These are phyloP conservation scores for Phialophora tarda DNA, from an alignment of 2,329 filamentous ascomycete species.

Conservation along the genomic window DNA sequence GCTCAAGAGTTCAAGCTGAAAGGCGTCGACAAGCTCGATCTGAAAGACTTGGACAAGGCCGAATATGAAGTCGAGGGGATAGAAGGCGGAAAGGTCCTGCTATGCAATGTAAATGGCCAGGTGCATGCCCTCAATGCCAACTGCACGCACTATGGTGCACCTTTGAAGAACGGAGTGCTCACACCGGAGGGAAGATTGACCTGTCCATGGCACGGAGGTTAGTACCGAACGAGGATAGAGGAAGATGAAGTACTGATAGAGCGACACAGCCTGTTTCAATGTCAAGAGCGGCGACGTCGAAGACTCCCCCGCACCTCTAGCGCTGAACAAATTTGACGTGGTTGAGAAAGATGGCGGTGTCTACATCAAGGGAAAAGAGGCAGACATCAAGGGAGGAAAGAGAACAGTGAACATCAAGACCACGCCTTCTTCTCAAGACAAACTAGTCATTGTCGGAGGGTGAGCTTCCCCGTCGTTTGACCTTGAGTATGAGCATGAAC, in stretches of 20 bases:
- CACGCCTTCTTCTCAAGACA: conserved; percentile 62
- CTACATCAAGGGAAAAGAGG: conserved; percentile 81
- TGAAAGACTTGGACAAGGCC: conserved; percentile 81
- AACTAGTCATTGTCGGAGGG: conserved; percentile 83
- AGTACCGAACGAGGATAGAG: conserved; percentile 39
- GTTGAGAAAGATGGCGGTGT: conserved; percentile 80
- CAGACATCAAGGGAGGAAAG: conserved; percentile 75
- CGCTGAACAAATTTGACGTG: conserved; percentile 81
- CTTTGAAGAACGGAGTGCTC: conserved; percentile 82
- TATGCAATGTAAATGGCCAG: conserved; percentile 77
- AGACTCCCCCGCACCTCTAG: conserved; percentile 87
- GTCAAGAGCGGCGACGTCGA: conserved; percentile 89
- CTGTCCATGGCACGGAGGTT: conserved; percentile 96
- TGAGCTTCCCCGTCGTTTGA: conserved; percentile 43
- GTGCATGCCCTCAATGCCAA: conserved; percentile 80
- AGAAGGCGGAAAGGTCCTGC: conserved; percentile 80
- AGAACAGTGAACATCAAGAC: conserved; percentile 77
- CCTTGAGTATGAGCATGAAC: conserved; percentile 12
- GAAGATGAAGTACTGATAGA: not conserved
- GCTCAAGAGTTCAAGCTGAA: conserved; percentile 40
- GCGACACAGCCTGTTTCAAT: conserved; percentile 80
- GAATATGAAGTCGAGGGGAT: conserved; percentile 92
- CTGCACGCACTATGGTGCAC: conserved; percentile 91
- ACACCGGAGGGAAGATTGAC: conserved; percentile 81
- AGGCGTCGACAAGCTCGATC: conserved; percentile 63